phyloP scores from a whole-genome alignment of 495 filamentous ascomycete species.

The Cercophora scortea region DNA sequence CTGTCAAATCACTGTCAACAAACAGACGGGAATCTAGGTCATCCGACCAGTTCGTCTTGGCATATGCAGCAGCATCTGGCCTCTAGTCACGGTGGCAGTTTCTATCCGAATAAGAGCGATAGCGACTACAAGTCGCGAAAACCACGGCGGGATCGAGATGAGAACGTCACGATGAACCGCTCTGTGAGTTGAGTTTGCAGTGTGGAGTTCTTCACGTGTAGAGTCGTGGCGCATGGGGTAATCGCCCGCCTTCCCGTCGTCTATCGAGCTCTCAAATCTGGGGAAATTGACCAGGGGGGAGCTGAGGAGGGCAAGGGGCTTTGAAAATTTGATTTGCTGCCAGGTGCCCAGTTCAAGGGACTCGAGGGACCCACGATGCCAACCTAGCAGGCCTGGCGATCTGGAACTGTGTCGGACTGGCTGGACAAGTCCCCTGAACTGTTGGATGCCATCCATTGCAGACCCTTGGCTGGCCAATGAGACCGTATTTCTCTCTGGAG shows the following conservation, averaged over 20 bases:
- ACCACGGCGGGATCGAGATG: not conserved
- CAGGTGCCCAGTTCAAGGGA: too few species aligned
- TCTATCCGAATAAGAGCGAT: too few species aligned
- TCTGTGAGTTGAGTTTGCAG: not conserved
- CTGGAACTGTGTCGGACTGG: too few species aligned
- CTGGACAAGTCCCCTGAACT: not conserved
- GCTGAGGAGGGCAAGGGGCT: not conserved
- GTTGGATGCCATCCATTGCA: not conserved
- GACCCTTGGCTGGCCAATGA: not conserved
- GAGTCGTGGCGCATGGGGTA: not conserved
- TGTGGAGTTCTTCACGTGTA: not conserved
- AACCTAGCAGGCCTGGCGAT: too few species aligned
- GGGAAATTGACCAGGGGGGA: not conserved
- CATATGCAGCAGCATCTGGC: not conserved
- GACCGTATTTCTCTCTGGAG: not conserved
- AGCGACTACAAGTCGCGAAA: not conserved
- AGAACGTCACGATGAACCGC: not conserved
- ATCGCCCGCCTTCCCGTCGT: not conserved
- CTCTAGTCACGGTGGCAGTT: not conserved
- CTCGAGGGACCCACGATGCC: too few species aligned
- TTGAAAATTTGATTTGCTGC: too few species aligned
- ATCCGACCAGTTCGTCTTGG: not conserved
- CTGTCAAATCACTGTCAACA: constrained; percentile 12
- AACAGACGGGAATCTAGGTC: constrained; percentile 6
- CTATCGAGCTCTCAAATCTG: not conserved